Evolutionary conservation across 2,329 filamentous ascomycete species (phyloP).

Genomic region (Aureobasidium sp.): DNA sequence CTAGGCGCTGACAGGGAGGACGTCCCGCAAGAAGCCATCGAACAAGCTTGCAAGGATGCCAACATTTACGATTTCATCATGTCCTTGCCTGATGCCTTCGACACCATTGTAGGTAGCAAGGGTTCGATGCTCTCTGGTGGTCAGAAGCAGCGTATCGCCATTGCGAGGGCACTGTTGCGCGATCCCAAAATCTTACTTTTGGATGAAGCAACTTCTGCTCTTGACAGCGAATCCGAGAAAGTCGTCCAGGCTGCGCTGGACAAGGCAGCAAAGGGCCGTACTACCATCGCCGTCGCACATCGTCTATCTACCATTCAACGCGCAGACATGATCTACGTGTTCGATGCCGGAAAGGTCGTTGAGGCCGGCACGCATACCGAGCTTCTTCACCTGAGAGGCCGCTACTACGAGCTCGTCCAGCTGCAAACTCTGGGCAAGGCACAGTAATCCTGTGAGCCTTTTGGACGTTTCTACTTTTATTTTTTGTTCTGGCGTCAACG

Average conservation of each 20-base stretch:
- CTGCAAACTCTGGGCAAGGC: slow-evolving; percentile 28
- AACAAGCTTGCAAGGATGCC: slow-evolving; percentile 75
- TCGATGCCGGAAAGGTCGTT: slow-evolving; percentile 78
- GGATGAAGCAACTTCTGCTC: slow-evolving; percentile 60
- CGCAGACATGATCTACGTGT: slow-evolving; percentile 93
- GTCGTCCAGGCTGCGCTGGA: slow-evolving; percentile 75
- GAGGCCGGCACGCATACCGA: slow-evolving; percentile 73
- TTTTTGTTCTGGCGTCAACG: not conserved
- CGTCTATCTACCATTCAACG: slow-evolving; percentile 87
- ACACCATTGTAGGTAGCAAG: slow-evolving; percentile 69
- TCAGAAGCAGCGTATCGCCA: slow-evolving; percentile 90
- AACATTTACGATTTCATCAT: slow-evolving; percentile 91
- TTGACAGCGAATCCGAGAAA: slow-evolving; percentile 70
- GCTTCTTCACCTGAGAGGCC: slow-evolving; percentile 30
- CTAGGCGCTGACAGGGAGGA: slow-evolving; percentile 59
- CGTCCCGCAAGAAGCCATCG: slow-evolving; percentile 62
- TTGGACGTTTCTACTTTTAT: not conserved
- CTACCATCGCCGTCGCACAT: slow-evolving; percentile 88
- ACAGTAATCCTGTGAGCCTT: not conserved
- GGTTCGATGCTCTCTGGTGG: slow-evolving; percentile 79
- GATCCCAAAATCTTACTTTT: slow-evolving; percentile 79
- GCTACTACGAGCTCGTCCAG: slow-evolving; percentile 34
- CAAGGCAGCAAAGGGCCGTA: slow-evolving; percentile 62
- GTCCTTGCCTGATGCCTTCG: slow-evolving; percentile 76
- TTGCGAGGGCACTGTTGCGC: slow-evolving; percentile 83